These are phyloP conservation scores for Candida sanyaensis DNA, from an alignment of 1,139 yeast genomes.

Conservation along the genomic window DNA sequence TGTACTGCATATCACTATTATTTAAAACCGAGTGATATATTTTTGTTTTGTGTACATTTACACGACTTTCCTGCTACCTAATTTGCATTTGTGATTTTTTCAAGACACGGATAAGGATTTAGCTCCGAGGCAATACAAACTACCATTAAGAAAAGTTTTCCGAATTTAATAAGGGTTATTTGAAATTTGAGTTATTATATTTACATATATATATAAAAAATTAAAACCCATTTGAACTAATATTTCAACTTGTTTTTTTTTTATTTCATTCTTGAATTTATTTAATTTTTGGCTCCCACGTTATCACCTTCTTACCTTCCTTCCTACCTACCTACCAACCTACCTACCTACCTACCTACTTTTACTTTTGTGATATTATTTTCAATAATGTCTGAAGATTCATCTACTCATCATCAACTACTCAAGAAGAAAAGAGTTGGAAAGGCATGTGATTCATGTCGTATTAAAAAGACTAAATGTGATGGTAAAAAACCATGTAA, in stretches of 20 bases:
- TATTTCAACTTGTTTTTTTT: too few relatives aligned
- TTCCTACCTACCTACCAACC: too few relatives aligned
- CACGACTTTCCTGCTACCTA: background rate
- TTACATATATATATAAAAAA: background rate
- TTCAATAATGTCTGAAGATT: slow-evolving; percentile 3
- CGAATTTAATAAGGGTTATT: too few relatives aligned
- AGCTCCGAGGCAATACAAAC: background rate
- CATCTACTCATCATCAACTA: slow-evolving; percentile 16
- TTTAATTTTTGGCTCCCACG: too few relatives aligned
- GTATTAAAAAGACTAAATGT: slow-evolving; percentile 74
- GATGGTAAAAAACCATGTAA: slow-evolving; percentile 79
- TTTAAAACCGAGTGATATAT: slow-evolving; percentile 1
- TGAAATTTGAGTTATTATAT: background rate
- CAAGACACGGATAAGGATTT: background rate
- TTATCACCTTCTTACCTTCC: too few relatives aligned
- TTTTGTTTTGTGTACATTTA: background rate
- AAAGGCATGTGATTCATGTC: slow-evolving; percentile 80
- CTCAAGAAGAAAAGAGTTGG: slow-evolving; percentile 69
- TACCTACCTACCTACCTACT: too few relatives aligned
- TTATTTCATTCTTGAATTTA: too few relatives aligned
- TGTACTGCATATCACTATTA: too few relatives aligned
- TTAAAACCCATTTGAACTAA: too few relatives aligned
- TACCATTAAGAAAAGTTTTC: too few relatives aligned
- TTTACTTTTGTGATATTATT: too few relatives aligned
- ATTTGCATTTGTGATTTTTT: too few relatives aligned